Evolutionary conservation across 1,139 yeast species (phyloP).

Genomic region (Geotrichum klebahnii): DNA sequence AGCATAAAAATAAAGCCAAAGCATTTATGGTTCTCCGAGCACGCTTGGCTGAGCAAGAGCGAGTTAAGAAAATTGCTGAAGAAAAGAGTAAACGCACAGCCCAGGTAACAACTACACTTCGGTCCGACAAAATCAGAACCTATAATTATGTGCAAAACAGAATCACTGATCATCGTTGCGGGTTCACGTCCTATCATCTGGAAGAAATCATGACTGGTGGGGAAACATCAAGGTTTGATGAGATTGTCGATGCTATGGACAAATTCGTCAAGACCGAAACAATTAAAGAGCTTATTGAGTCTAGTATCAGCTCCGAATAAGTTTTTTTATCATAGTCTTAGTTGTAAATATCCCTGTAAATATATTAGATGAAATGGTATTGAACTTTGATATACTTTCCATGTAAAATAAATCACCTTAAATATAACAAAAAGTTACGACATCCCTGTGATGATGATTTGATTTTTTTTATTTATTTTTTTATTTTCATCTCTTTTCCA

Average conservation of each 20-base stretch:
- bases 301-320: background rate
- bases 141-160: constrained; percentile 90
- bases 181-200: constrained; percentile 71
- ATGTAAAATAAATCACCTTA: background rate
- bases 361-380: background rate
- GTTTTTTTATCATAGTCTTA: background rate
- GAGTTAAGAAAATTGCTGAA: constrained; percentile 57
- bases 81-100: constrained; percentile 69
- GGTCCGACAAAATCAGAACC: constrained; percentile 91
- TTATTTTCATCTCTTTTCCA: too few relatives aligned
- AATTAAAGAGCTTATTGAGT: constrained; percentile 40
- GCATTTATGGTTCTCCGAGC: constrained; percentile 82
- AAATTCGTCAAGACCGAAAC: constrained; percentile 47
- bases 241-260: constrained; percentile 53
- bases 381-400: background rate
- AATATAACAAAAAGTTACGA: background rate
- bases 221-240: constrained; percentile 50
- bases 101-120: constrained; percentile 82
- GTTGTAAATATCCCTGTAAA: background rate
- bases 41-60: constrained; percentile 75
- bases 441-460: background rate
- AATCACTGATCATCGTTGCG: constrained; percentile 90
- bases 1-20: constrained; percentile 91
- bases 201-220: constrained; percentile 71
- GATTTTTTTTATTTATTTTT: too few relatives aligned